Evolutionary conservation across 176 grass and related monocot genomes (phyloP), one percentile per base, ranked within the genome.

Genomic region (Dendrocalamus sinicus): DNA sequence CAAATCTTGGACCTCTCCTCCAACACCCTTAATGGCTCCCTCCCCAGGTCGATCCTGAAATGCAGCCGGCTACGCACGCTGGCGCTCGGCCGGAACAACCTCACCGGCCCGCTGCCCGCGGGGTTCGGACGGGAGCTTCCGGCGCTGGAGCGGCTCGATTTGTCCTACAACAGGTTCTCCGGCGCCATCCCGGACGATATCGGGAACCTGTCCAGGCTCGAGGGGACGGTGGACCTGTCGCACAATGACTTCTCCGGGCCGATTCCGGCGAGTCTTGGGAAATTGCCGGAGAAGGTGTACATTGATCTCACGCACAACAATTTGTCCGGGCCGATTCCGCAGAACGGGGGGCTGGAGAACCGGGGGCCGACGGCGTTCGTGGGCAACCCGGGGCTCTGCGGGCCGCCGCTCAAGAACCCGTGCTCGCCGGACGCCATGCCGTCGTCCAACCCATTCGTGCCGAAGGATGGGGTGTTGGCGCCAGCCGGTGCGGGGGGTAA

Each of bases 231-330:
- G 14, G 96, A 95, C 89, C 87, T 98, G 44, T 98, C 96, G 16
- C 93, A 98, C 79, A 98, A 98, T 48, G 60, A 30, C 2, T 94
- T 98, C 81, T 95, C 96, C 4, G 96, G 96, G 40, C 72, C 60
- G 7, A 99, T 98, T 48, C 96, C 96, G 72, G 64, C 69, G 8
- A 91, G 58, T 48, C 93, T 98, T 8, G 96, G 96, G 8, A 84
- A 67, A 50, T 81, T 98, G 57, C 96, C 96, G 5, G 96, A 98
- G 81, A 95, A 94, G 90, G 93, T 98, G 1, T 98, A 94, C 76
- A 92, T 98, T 64, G 93, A 98, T 54, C 91, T 98, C 64, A 89
- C 90, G 0, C 92, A 98, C n/a, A 98, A 98, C 91, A 92, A 95
- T 79, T 55, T 98, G 14, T 94, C 89, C 12, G 96, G 96, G 9